Evolutionary conservation across 495 filamentous ascomycete genomes (phyloP), one percentile per base, ranked within the genome.

Genomic region (Filosporella fistucella): DNA sequence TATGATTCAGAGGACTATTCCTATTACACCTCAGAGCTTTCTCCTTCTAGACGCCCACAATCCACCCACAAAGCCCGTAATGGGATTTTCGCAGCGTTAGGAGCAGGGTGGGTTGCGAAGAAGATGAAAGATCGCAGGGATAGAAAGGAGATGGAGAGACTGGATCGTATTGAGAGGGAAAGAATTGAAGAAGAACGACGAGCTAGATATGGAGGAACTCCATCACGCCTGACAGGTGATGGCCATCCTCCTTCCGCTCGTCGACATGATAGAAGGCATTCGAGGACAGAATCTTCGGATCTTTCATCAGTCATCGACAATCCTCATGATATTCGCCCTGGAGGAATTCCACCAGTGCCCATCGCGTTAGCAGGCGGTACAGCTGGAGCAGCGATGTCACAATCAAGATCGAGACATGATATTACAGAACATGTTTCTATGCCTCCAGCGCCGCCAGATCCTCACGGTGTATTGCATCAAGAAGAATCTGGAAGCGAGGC

Each of bases 31-130:
- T 64, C 70, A 2, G 45, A 42, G 14, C 13, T 44, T 63, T 71
- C 34, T 67, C 75, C 29, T 58, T 70, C 48, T 61, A 54, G 36
- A 48, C 30, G 58, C 11, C 63, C 66, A 24, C 56, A 58, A n/a
- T 58, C 64, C 8, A 70, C 72, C 16, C 73, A 80, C 63, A 71
- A 68, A 2, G 56, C 77, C 4, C 72, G 75, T 17, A 80, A 89
- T 57, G 82, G 82, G 1, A 52, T 93, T 11, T 61, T 77, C 22
- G 77, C 83, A 25, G 80, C 78, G 2, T 67, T 88, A 4, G 89
- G 89, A 10, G 76, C 69, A 68, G 85, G 59, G 65, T 88, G 54
- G 63, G 78, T 66, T 63, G 81, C 63, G 5, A 85, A 81, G 59
- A 71, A 81, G 55, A 80, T 84, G 56, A 81, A 74, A 28, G 77